Percentiles rank a stretch among this genome's conserved stretches.
Conservation (phyloP, 495 filamentous ascomycete genomes). For the Neurospora sp. region DNA sequence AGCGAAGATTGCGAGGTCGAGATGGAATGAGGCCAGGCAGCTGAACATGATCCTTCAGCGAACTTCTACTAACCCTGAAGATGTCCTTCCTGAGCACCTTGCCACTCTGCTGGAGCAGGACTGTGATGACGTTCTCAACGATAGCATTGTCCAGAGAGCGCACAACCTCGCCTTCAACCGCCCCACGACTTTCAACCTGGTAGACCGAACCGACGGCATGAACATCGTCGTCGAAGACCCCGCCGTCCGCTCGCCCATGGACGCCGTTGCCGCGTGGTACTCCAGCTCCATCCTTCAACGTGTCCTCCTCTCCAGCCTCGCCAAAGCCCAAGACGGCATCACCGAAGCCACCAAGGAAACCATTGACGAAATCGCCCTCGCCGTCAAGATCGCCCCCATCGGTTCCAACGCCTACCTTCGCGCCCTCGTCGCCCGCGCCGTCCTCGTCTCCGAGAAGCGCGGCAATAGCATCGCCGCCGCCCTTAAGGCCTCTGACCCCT, state of each 20-base stretch:
- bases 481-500: constrained; percentile 40
- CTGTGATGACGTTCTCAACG: constrained; percentile 68
- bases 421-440: constrained; percentile 63
- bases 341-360: constrained; percentile 24
- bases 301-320: constrained; percentile 51
- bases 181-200: constrained; percentile 54
- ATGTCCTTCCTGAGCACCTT: constrained; percentile 69
- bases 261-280: constrained; percentile 86
- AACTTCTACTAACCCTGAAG: constrained; percentile 30
- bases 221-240: constrained; percentile 79
- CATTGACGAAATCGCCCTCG: constrained; percentile 52
- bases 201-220: constrained; percentile 57
- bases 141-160: constrained; percentile 70
- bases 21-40: constrained; percentile 71
- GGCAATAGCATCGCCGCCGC: constrained; percentile 45
- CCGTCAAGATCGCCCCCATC: constrained; percentile 66
- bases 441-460: constrained; percentile 44
- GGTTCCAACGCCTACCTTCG: constrained; percentile 66
- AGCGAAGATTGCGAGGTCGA: constrained; percentile 53
- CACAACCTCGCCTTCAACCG: constrained; percentile 88
- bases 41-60: constrained; percentile 43
- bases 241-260: constrained; percentile 77
- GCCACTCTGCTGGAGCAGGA: constrained; percentile 62
- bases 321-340: constrained; percentile 27
- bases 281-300: constrained; percentile 67